Conservation (phyloP, 2,329 filamentous ascomycete genomes). For the Paraphaeosphaeria minitans region DNA sequence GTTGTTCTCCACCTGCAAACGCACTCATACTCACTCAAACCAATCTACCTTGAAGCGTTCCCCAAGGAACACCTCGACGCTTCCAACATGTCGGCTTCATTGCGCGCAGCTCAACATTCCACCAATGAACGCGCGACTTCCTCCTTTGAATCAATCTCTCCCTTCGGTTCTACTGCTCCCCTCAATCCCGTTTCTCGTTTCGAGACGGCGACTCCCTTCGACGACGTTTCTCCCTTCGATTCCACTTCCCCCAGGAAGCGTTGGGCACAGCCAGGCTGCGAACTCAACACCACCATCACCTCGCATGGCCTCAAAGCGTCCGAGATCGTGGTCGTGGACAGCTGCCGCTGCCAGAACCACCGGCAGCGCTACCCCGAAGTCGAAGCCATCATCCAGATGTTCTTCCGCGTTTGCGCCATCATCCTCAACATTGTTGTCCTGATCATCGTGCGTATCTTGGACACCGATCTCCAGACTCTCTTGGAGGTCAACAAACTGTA, state of each 20-base stretch:
- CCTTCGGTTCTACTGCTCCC: no score
- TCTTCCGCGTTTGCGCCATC: constrained; percentile 3
- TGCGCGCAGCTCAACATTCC: neutral
- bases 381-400: constrained; percentile 6
- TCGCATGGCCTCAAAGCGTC: neutral
- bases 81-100: neutral
- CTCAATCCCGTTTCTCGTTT: neutral
- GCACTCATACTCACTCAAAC: neutral
- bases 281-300: constrained; percentile 1
- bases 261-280: neutral
- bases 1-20: neutral
- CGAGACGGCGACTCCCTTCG: neutral
- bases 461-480: neutral
- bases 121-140: neutral
- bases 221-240: neutral
- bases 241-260: neutral
- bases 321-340: neutral
- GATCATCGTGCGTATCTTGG: constrained; percentile 1
- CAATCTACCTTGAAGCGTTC: neutral
- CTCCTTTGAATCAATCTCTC: no score
- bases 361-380: constrained; percentile 7
- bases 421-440: neutral
- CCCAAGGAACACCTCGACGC: neutral
- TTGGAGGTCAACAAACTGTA: neutral
- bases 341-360: neutral